Evolutionary conservation across 805 yeast species (phyloP), one percentile per base, ranked within the genome.

Genomic region (Starmera dryadoides): DNA sequence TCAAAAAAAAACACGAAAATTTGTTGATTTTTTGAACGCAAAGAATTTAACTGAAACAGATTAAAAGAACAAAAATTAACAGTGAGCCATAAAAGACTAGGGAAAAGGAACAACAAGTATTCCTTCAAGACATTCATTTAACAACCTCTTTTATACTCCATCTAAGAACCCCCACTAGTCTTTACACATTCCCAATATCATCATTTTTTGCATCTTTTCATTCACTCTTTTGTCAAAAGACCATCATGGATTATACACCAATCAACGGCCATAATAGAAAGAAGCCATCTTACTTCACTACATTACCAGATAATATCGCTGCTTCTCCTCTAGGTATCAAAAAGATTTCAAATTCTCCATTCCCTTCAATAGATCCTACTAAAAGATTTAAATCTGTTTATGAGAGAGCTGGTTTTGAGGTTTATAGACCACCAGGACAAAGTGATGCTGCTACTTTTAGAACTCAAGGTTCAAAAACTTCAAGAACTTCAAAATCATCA

Each of bases 401-500:
- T 58, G 93, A 85, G 55, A 62, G 93, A 47, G 93, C 93, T 0
- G 95, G 95, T 0, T 85, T 85, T 50, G 93, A 84, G 19, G 75
- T 73, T 10, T 66, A 65, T 42, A 68, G 55, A 33, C 59, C 57
- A 2, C 18, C 17, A 4, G 26, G 28, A 11, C 20, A 33, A 15
- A 20, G 28, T 15, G 21, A 17, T 17, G 14, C 19, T 17, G 34
- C 26, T 17, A 30, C 33, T 35, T 6, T 16, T 30, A 26, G 9
- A 7, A 2, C 33, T 17, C n/a, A n/a, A n/a, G n/a, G 5, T 30
- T 29, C 46, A 20, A 23, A 21, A 16, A 9, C 28, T 25, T 25
- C 28, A 9, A 25, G 28, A 25, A 25, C 11, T 25, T 25, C 28
- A 12, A 25, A 15, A 12, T 14, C 45, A 2, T 33, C 40, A 25